Evolutionary conservation across 495 filamentous ascomycete genomes (phyloP).

Genomic region (Trichoderma erinaceum): DNA sequence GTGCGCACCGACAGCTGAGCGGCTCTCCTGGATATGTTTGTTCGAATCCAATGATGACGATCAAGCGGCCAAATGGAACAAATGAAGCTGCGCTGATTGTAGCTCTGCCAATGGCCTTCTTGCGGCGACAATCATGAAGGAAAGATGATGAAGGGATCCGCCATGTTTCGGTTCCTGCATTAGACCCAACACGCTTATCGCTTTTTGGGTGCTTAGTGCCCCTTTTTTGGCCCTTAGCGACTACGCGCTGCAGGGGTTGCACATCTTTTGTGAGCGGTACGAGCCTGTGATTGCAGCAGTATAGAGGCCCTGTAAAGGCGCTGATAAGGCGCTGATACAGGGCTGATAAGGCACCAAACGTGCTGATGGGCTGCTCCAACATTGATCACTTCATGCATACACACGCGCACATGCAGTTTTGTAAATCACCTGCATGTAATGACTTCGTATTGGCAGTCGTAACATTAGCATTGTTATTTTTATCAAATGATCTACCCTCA

Average conservation of each 20-base stretch:
- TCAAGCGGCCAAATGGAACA: no score
- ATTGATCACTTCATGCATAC: neutral
- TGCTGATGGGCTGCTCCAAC: neutral
- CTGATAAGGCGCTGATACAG: neutral
- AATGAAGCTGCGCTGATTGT: no score
- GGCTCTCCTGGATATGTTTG: neutral
- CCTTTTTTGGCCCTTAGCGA: neutral
- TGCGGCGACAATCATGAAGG: neutral
- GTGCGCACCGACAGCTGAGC: neutral
- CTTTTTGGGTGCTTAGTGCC: neutral
- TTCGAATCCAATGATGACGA: no score
- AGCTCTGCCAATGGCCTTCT: no score
- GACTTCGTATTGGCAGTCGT: no score
- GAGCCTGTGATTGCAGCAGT: neutral
- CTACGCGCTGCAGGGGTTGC: neutral
- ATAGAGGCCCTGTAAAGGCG: neutral
- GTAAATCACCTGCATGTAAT: no score
- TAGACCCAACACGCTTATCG: slow-evolving; percentile 1
- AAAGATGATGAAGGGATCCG: neutral
- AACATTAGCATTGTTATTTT: no score
- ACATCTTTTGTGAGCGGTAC: neutral
- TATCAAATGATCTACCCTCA: no score
- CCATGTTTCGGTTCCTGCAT: slow-evolving; percentile 7
- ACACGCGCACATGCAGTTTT: no score
- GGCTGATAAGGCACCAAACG: neutral